Percentiles rank a stretch among this genome's conserved stretches.
Evolutionary conservation across 202 grass and related monocot species (phyloP).

Genomic region (Elaeis oleifera): DNA sequence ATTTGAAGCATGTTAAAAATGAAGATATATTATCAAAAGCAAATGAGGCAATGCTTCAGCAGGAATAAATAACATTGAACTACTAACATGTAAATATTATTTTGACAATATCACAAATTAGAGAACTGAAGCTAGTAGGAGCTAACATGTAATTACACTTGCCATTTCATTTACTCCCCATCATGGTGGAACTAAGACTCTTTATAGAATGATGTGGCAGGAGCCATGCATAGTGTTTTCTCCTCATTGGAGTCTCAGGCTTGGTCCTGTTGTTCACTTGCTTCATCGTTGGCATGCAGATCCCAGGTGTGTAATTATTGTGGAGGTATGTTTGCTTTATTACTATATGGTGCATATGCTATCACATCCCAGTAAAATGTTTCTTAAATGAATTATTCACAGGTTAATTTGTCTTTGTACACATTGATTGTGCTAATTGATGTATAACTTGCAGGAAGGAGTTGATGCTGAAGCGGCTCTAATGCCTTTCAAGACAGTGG

Average conservation of each 20-base stretch:
- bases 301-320: constrained; percentile 59
- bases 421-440: not conserved
- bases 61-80: no score
- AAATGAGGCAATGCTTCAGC: no score
- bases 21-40: no score
- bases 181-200: constrained; percentile 15
- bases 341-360: not conserved
- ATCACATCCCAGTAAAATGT: not conserved
- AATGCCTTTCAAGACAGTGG: constrained; percentile 55
- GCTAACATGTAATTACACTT: not conserved
- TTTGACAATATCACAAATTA: no score
- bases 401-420: not conserved
- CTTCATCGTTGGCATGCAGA: constrained; percentile 68
- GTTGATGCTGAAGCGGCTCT: constrained; percentile 54
- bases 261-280: constrained; percentile 59
- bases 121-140: no score
- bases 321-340: constrained; percentile 46
- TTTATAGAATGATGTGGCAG: constrained; percentile 63
- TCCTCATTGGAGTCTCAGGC: constrained; percentile 71
- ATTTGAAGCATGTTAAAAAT: no score
- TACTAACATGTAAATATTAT: no score
- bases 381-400: no score
- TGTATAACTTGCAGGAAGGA: constrained; percentile 51
- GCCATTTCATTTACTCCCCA: constrained; percentile 11
- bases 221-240: constrained; percentile 83